Conservation (phyloP, 352 stramenopile species). For the Globisporangium echinulatum region DNA sequence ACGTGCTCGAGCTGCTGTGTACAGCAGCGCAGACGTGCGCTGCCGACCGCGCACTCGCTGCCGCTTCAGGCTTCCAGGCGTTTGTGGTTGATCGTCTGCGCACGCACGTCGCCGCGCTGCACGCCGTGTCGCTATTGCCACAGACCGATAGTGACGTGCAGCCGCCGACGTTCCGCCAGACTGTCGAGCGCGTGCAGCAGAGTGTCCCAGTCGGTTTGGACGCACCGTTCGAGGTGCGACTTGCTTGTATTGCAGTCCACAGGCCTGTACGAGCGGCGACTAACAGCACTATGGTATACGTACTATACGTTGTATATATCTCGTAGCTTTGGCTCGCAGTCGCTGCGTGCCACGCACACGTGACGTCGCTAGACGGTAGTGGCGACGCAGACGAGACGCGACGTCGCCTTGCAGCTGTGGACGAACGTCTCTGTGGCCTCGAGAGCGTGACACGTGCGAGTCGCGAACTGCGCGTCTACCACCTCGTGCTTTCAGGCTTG, state of each 20-base stretch:
- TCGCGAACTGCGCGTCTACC: slow-evolving; percentile 38
- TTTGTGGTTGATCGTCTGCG: slow-evolving; percentile 58
- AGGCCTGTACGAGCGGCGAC: too few species aligned
- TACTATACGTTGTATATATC: too few species aligned
- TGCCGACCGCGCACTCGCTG: neutral
- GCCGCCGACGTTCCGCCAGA: slow-evolving; percentile 26
- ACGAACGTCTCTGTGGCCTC: slow-evolving; percentile 31
- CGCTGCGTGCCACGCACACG: slow-evolving; percentile 45
- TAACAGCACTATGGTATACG: too few species aligned
- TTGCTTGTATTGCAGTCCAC: too few species aligned
- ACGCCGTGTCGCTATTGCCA: slow-evolving; percentile 27
- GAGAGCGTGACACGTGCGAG: slow-evolving; percentile 17
- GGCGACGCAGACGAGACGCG: slow-evolving; percentile 17
- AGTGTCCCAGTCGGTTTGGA: slow-evolving; percentile 39
- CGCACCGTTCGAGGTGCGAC: slow-evolving; percentile 40
- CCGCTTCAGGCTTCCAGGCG: slow-evolving; percentile 18
- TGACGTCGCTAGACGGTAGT: slow-evolving; percentile 31
- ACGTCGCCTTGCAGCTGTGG: slow-evolving; percentile 32
- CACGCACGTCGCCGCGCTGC: slow-evolving; percentile 43
- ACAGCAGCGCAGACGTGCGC: slow-evolving; percentile 20
- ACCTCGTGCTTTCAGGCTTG: slow-evolving; percentile 54
- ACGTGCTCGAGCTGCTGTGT: slow-evolving; percentile 40
- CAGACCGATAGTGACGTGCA: slow-evolving; percentile 16
- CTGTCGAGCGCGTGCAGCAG: slow-evolving; percentile 41
- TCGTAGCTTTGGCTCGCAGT: slow-evolving; percentile 61